Evolutionary conservation across 805 yeast species (phyloP).

Genomic region (Starmerella riodocensis): DNA sequence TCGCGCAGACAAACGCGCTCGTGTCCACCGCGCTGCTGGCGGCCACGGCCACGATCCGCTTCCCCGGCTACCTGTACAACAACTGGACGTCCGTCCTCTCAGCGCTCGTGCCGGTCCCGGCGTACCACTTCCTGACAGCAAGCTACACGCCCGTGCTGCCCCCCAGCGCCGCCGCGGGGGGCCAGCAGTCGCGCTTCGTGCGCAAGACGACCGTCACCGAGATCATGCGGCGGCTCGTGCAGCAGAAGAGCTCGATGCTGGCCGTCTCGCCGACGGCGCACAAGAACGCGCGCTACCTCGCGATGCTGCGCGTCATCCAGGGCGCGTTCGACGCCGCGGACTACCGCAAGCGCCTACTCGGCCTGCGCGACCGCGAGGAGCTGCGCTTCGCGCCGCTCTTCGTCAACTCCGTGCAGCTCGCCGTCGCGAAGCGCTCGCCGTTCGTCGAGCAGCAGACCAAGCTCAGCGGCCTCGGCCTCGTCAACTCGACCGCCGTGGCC

Average conservation of each 20-base stretch:
- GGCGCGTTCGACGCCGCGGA: slow-evolving; percentile 60
- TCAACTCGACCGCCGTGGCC: slow-evolving; percentile 68
- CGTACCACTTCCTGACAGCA: slow-evolving; percentile 59
- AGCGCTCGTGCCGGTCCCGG: slow-evolving; percentile 74
- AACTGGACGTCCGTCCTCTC: slow-evolving; percentile 72
- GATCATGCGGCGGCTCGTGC: slow-evolving; percentile 66
- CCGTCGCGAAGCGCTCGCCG: slow-evolving; percentile 62
- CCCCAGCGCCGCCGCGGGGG: slow-evolving; percentile 41
- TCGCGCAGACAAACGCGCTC: slow-evolving; percentile 68
- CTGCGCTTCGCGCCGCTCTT: slow-evolving; percentile 78
- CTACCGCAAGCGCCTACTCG: slow-evolving; percentile 35
- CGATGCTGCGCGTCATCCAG: slow-evolving; percentile 56
- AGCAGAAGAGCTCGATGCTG: slow-evolving; percentile 66
- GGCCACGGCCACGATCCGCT: slow-evolving; percentile 74
- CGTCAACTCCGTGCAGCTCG: slow-evolving; percentile 63
- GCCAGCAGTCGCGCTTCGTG: slow-evolving; percentile 33
- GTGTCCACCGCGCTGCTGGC: slow-evolving; percentile 77
- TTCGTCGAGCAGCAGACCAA: slow-evolving; percentile 35
- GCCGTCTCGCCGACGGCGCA: slow-evolving; percentile 29
- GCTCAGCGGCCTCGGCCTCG: slow-evolving; percentile 68
- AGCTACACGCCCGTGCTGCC: slow-evolving; percentile 69
- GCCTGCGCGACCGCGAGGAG: slow-evolving; percentile 31
- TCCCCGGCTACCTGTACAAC: slow-evolving; percentile 83
- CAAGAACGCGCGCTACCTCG: slow-evolving; percentile 39
- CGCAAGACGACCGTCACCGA: slow-evolving; percentile 72